Evolutionary conservation across 2,329 filamentous ascomycete genomes (phyloP).

Genomic region (Alternaria ventricosa): DNA sequence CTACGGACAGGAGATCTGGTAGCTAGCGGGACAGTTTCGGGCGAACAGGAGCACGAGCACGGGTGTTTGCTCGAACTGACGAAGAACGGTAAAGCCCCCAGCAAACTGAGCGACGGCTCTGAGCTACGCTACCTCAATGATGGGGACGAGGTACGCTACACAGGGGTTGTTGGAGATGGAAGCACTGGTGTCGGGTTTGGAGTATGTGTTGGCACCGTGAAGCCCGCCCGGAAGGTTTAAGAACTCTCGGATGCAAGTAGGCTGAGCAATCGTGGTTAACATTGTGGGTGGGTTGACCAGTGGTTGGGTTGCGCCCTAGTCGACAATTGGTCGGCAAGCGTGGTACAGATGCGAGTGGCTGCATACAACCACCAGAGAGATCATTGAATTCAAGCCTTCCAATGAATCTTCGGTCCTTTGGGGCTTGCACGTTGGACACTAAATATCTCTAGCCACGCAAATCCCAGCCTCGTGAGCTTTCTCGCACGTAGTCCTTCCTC

Average conservation of each 20-base stretch:
- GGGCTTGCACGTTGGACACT: not conserved
- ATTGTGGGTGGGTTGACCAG: not conserved
- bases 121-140: conserved; percentile 51
- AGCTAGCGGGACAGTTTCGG: conserved; percentile 55
- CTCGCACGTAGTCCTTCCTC: not conserved
- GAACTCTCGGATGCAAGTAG: not conserved
- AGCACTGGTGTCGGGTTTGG: conserved; percentile 49
- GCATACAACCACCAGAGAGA: not conserved
- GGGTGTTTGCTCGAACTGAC: conserved; percentile 54
- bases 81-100: conserved; percentile 42
- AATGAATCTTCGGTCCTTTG: not conserved
- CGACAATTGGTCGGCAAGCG: conserved; percentile 1
- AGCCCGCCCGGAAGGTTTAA: conserved; percentile 29
- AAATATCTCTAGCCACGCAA: not conserved
- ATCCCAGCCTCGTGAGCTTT: not conserved
- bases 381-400: not conserved
- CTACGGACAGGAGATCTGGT: conserved; percentile 53
- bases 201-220: conserved; percentile 47
- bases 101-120: conserved; percentile 35
- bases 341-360: conserved; percentile 2
- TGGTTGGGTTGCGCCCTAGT: not conserved
- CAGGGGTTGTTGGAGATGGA: conserved; percentile 45
- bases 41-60: conserved; percentile 45
- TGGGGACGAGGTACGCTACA: conserved; percentile 50
- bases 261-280: not conserved